These are phyloP conservation scores for Vicia faba DNA, from an alignment of 306 rosid genomes.

Conservation along the genomic window DNA sequence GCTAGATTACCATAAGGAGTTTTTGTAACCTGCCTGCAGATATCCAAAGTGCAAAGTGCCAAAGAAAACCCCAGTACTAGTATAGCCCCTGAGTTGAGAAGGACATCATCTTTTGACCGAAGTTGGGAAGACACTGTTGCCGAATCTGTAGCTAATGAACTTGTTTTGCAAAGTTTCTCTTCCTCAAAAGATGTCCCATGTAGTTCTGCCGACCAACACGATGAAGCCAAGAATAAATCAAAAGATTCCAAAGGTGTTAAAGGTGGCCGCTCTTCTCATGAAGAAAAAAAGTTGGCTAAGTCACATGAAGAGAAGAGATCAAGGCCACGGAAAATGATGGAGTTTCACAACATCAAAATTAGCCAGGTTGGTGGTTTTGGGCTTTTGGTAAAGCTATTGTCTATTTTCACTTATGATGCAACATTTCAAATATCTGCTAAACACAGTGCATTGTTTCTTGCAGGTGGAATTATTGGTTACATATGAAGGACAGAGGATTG, in stretches of 20 bases:
- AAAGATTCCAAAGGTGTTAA: constrained; percentile 81
- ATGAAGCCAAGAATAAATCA: constrained; percentile 75
- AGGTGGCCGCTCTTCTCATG: constrained; percentile 86
- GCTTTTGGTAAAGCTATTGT: constrained; percentile 20
- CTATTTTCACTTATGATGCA: constrained; percentile 16
- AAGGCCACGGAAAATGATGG: constrained; percentile 94
- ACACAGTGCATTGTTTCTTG: constrained; percentile 19
- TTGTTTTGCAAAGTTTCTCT: constrained; percentile 87
- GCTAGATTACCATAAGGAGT: constrained; percentile 29
- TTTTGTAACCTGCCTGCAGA: constrained; percentile 57
- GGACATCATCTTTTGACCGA: constrained; percentile 93
- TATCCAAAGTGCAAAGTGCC: constrained; percentile 56
- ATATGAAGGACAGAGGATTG: constrained; percentile 96
- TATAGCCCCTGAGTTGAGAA: constrained; percentile 65
- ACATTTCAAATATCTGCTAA: constrained; percentile 32
- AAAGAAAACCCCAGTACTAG: constrained; percentile 46
- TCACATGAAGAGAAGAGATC: constrained; percentile 86
- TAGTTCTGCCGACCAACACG: constrained; percentile 72
- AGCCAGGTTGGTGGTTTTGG: constrained; percentile 79
- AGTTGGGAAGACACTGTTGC: constrained; percentile 97
- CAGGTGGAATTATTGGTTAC: constrained; percentile 92
- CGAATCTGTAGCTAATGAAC: constrained; percentile 94
- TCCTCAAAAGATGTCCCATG: constrained; percentile 60
- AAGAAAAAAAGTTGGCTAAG: constrained; percentile 82
- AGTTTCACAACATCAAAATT: constrained; percentile 93